Base-by-base conservation (phyloP, 495 filamentous ascomycete species). In the Talaromyces trachyspermus region DNA sequence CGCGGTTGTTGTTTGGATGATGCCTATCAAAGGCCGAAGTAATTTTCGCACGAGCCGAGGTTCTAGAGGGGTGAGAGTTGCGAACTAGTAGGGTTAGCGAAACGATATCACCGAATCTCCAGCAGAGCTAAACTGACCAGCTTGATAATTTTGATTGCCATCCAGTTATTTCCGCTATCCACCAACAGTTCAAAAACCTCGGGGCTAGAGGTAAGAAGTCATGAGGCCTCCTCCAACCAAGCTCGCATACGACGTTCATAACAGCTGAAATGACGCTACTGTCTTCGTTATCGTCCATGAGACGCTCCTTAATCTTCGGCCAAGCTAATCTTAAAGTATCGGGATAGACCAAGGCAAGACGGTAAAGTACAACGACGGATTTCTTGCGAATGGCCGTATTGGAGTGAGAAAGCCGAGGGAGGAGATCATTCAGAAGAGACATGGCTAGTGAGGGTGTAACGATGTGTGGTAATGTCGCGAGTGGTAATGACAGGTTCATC, bases 81-180 rank as follows among this genome's bases (percentile, higher is more conserved):
- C 90, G 76, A 98, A 98, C 87, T 95, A 57, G 4, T 42, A 12
- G 25, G 4, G 46, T 63, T 33, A 64, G 54, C 15, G 20, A n/a
- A 18, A 19, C 14, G 15, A 18, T 40, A 32, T 27, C 1, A 38
- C 22, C 11, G 17, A 23, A 49, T 6, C 11, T 5, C 8, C 27
- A 19, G n/a, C 18, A 22, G 26, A 7, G 14, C 12, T 14, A 37
- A 14, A 66, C 82, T 49, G 58, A 92, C 89, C 42, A 98, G 77
- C 62, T 98, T 98, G 59, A 98, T 98, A 46, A 97, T 79, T 56
- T 98, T 98, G 59, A 98, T 97, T 25, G 89, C 90, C 91, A 98
- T 97, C 92, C 92, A 98, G 66, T 98, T 98, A 61, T 98, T 97
- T 5, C 84, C 86, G 24, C 88, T 79, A 43, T 91, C 85, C n/a